Evolutionary conservation across 116 monocot genomes (phyloP).

Genomic region (Trichopus zeylanicus): DNA sequence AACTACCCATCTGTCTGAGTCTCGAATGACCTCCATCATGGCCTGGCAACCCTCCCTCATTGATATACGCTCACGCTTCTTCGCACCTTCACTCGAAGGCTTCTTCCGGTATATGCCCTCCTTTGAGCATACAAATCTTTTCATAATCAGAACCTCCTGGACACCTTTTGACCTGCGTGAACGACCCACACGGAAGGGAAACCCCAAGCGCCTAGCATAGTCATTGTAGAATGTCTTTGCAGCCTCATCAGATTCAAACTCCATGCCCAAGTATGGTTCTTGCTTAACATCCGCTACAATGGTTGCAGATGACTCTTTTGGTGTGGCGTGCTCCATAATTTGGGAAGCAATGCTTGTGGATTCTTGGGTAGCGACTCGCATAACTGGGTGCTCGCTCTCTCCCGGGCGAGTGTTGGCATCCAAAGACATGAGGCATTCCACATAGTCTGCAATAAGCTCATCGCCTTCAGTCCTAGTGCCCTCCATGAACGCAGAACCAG

Average conservation of each 20-base stretch:
- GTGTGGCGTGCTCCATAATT: conserved; percentile 11
- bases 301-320: conserved; percentile 16
- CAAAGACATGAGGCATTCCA: conserved; percentile 86
- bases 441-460: conserved; percentile 85
- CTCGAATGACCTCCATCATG: conserved; percentile 96
- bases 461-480: conserved; percentile 27
- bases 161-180: conserved; percentile 92
- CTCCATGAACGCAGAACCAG: conserved; percentile 17
- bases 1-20: conserved; percentile 70
- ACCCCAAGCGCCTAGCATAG: conserved; percentile 80
- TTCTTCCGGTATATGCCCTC: conserved; percentile 91
- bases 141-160: conserved; percentile 89
- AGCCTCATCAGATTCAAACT: conserved; percentile 88
- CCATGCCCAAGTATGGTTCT: conserved; percentile 79
- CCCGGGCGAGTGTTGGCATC: conserved; percentile 36
- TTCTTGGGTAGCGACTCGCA: conserved; percentile 17
- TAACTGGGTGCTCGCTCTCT: conserved; percentile 29
- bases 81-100: conserved; percentile 48
- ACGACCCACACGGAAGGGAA: conserved; percentile 90
- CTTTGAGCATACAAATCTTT: conserved; percentile 94
- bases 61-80: conserved; percentile 83
- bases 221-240: conserved; percentile 95
- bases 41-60: conserved; percentile 97
- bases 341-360: conserved; percentile 12
- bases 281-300: conserved; percentile 26